phyloP scores from a whole-genome alignment of 345 rosid genomes.

The Crucihimalaya himalaica region DNA sequence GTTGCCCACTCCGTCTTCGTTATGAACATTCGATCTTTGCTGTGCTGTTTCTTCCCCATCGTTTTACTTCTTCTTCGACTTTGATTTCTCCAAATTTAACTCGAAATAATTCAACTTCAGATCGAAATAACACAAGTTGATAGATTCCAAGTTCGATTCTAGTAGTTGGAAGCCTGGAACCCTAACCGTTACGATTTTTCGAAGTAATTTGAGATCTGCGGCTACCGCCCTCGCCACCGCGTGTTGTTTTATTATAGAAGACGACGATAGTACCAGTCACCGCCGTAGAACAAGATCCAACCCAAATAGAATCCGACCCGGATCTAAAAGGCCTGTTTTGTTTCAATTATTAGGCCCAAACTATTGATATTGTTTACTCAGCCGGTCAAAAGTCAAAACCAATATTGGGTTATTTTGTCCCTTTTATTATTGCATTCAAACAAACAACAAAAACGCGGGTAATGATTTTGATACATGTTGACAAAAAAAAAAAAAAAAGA shows the following conservation, averaged over 20 bases:
- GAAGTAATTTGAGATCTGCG: slow-evolving; percentile 21
- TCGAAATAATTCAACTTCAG: background rate
- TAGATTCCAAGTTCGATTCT: background rate
- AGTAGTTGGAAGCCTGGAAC: slow-evolving; percentile 9
- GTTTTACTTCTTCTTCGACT: slow-evolving; percentile 5
- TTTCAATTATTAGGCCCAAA: background rate
- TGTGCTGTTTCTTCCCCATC: slow-evolving; percentile 99
- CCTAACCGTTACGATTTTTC: background rate
- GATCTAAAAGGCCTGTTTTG: background rate
- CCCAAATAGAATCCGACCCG: slow-evolving; percentile 1
- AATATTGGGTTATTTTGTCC: too few relatives aligned
- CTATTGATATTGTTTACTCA: too few relatives aligned
- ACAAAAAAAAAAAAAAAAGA: too few relatives aligned
- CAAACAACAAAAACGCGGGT: background rate
- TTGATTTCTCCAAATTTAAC: background rate
- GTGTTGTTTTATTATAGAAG: background rate
- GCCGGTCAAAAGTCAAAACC: too few relatives aligned
- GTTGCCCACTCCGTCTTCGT: slow-evolving; percentile 98
- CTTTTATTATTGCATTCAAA: background rate
- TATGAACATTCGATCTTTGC: slow-evolving; percentile 95
- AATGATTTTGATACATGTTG: slow-evolving; percentile 11
- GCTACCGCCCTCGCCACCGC: slow-evolving; percentile 23
- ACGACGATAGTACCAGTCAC: background rate
- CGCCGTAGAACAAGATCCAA: slow-evolving; percentile 15
- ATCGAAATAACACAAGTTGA: background rate